These are phyloP conservation scores for Cadophora sp. DNA, from an alignment of 2,329 filamentous ascomycete species.

Conservation along the genomic window DNA sequence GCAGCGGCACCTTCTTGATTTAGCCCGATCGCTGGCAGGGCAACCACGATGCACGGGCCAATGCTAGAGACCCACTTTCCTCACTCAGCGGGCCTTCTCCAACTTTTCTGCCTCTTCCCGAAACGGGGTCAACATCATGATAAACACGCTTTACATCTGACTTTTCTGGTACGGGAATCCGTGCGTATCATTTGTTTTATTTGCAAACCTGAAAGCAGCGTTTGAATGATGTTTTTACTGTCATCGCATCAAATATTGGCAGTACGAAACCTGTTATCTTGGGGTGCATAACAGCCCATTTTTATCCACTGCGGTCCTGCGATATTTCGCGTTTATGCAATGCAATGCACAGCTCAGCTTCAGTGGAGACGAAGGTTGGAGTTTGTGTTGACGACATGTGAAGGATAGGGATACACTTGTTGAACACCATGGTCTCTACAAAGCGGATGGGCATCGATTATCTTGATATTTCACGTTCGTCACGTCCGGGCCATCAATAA, in stretches of 20 bases:
- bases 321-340: slow-evolving; percentile 9
- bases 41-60: not conserved
- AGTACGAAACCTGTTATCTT: slow-evolving; percentile 3
- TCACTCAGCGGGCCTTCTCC: not conserved
- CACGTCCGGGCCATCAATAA: not conserved
- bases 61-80: not conserved
- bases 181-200: not conserved
- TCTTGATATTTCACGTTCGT: not conserved
- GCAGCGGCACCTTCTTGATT: not conserved
- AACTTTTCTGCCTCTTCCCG: not conserved
- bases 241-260: not conserved
- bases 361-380: not conserved
- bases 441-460: not conserved
- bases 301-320: slow-evolving; percentile 9
- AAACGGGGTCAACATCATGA: not conserved
- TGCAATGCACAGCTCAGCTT: slow-evolving; percentile 10
- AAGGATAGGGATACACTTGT: not conserved
- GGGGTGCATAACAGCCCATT: slow-evolving; percentile 1
- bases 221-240: not conserved
- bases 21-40: not conserved
- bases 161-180: not conserved
- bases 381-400: slow-evolving; percentile 9
- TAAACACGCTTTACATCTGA: not conserved
- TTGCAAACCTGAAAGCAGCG: not conserved
- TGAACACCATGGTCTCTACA: not conserved